Evolutionary conservation across 2,329 filamentous ascomycete genomes (phyloP).

Genomic region (Raffaelea deltoideospora): DNA sequence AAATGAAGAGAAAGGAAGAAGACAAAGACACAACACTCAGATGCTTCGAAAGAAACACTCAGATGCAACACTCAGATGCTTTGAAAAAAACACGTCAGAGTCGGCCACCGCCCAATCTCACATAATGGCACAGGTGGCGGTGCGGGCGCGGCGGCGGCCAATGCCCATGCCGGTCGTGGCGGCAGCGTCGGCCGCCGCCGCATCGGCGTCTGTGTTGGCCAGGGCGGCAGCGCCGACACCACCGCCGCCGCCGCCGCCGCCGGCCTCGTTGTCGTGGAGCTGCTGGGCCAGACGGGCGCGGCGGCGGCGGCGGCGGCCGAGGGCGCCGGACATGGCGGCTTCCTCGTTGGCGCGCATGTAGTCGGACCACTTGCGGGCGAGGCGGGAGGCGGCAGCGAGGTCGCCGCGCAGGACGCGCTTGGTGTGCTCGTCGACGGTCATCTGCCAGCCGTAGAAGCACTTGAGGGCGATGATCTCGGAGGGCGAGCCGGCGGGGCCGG

Average conservation of each 20-base stretch:
- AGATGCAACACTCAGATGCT: background rate
- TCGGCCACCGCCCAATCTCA: background rate
- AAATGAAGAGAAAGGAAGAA: background rate
- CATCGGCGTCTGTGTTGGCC: slow-evolving; percentile 43
- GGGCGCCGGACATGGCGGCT: slow-evolving; percentile 51
- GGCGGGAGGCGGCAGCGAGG: slow-evolving; percentile 53
- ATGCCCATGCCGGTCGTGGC: slow-evolving; percentile 34
- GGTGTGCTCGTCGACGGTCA: slow-evolving; percentile 85
- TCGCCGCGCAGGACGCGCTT: slow-evolving; percentile 72
- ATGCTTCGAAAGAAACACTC: background rate
- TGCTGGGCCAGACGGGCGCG: slow-evolving; percentile 69
- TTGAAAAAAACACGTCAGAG: background rate
- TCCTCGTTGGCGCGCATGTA: slow-evolving; percentile 91
- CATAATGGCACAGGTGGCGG: slow-evolving; percentile 13
- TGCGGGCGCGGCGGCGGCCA: slow-evolving; percentile 8
- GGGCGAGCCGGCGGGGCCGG: slow-evolving; percentile 33
- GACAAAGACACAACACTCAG: background rate
- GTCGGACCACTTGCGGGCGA: slow-evolving; percentile 84
- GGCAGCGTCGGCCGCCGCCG: slow-evolving; percentile 51
- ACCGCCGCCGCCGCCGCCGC: slow-evolving; percentile 29
- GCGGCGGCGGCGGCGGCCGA: slow-evolving; percentile 54
- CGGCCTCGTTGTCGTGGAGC: slow-evolving; percentile 68
- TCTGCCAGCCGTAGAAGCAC: slow-evolving; percentile 91
- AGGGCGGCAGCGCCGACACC: slow-evolving; percentile 28
- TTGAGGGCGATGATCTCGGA: slow-evolving; percentile 74